phyloP scores from a whole-genome alignment of 805 yeast genomes.

The Brettanomyces custersianus region DNA sequence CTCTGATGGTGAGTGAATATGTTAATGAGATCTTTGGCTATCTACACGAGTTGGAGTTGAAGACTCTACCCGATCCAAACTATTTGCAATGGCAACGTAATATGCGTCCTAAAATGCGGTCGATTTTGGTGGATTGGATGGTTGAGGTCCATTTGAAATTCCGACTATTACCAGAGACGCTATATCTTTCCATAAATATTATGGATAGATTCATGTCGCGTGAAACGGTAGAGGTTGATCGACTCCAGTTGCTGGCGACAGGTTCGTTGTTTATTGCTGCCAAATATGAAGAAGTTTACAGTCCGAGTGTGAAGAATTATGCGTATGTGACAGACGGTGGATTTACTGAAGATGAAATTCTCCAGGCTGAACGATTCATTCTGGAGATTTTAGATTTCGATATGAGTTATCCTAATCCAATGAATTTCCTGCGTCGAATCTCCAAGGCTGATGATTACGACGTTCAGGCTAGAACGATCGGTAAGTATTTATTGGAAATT shows the following conservation, averaged over 20 bases:
- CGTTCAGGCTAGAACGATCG: constrained; percentile 72
- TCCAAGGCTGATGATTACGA: constrained; percentile 90
- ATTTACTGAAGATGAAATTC: constrained; percentile 69
- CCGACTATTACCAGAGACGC: constrained; percentile 76
- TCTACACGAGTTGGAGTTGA: constrained; percentile 60
- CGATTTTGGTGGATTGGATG: constrained; percentile 88
- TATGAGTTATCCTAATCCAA: constrained; percentile 79
- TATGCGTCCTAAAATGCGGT: constrained; percentile 74
- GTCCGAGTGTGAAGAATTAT: constrained; percentile 79
- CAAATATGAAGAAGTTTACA: constrained; percentile 84
- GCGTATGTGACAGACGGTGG: constrained; percentile 86
- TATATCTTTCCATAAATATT: constrained; percentile 71
- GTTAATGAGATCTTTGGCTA: constrained; percentile 80
- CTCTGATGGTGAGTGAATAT: constrained; percentile 88
- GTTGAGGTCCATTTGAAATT: constrained; percentile 83
- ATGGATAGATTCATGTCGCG: constrained; percentile 81
- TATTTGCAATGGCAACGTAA: constrained; percentile 57
- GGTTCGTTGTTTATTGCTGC: constrained; percentile 85
- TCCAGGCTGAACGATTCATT: constrained; percentile 75
- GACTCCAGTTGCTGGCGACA: constrained; percentile 78
- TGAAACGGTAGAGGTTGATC: constrained; percentile 66
- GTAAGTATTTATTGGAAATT: constrained; percentile 75
- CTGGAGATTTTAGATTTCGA: constrained; percentile 65
- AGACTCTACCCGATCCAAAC: constrained; percentile 65
- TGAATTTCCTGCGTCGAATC: constrained; percentile 80